These are phyloP conservation scores for Ogataea degrootiae DNA, from an alignment of 805 yeast species.

Conservation along the genomic window DNA sequence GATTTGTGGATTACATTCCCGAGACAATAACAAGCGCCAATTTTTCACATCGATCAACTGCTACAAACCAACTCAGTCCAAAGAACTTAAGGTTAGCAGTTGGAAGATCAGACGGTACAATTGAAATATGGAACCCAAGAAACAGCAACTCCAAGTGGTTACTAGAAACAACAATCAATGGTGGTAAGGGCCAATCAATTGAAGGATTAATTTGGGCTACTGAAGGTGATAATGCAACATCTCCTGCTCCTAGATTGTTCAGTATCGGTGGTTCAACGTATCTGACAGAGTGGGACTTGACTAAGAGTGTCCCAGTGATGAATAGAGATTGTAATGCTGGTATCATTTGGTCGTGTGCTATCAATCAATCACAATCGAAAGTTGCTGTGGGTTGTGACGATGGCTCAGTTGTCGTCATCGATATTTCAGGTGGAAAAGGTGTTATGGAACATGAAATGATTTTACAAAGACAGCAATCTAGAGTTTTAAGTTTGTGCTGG, in stretches of 20 bases:
- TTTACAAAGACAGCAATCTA: constrained; percentile 76
- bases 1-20: constrained; percentile 86
- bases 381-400: constrained; percentile 94
- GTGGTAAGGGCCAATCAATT: constrained; percentile 77
- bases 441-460: constrained; percentile 69
- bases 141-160: constrained; percentile 60
- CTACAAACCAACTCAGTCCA: constrained; percentile 37
- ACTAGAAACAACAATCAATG: constrained; percentile 68
- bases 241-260: constrained; percentile 60
- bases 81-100: constrained; percentile 73
- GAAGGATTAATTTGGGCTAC: constrained; percentile 86
- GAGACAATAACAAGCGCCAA: constrained; percentile 78
- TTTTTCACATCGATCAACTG: constrained; percentile 59
- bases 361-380: constrained; percentile 53
- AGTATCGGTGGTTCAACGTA: constrained; percentile 92
- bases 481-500: constrained; percentile 81
- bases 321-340: constrained; percentile 92
- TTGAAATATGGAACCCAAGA: constrained; percentile 89
- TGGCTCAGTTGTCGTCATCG: constrained; percentile 80
- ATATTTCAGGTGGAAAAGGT: constrained; percentile 85
- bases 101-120: constrained; percentile 90
- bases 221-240: constrained; percentile 33
- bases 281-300: constrained; percentile 88
- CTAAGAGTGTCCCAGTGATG: constrained; percentile 62
- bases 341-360: constrained; percentile 83